Base-by-base conservation (phyloP, 768 basidiomycete genomes). In the Podaxis sp. region DNA sequence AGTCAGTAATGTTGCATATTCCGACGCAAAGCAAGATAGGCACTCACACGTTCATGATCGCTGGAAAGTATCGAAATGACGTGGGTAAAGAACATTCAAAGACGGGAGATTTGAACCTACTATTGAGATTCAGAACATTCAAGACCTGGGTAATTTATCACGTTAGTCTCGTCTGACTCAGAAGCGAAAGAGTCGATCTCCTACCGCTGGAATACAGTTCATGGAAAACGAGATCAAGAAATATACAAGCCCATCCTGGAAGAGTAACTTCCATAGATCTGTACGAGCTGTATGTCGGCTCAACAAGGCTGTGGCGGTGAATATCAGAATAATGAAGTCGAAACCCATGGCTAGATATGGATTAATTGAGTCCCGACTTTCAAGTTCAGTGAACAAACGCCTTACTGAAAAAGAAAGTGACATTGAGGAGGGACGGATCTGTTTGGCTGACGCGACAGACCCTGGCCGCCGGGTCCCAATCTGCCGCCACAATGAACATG, bases 171-270 rank as follows among this genome's bases (percentile, higher is more conserved):
- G n/a, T 28, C 20, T 33, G n/a, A 58, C 11, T n/a, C 17, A 7
- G 36, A 37, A 65, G 55, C 56, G 65, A 56, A 28, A n/a, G 37
- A 61, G 20, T 46, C 7, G 17, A 2, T n/a, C 11, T 2, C 85
- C 66, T 70, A 88, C 87, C 22, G 90, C 89, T 38, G 88, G 88
- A 56, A 89, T 77, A 62, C 83, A 82, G 66, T 90, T 90, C 57
- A 81, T 86, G 15, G 83, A 77, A 65, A 88, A 89, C 1, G 88
- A 83, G 44, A 88, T 75, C 28, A 89, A 62, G 68, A 90, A 90
- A 69, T 86, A 90, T 5, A 88, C 83, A 50, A 91, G 75, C 20
- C 90, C 89, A 67, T 90, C 89, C n/a, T 82, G 79, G 74, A 90
- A 89, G 56, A 91, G 82, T 52, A 91, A 73, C 66, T 82, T 80